Percentiles rank a stretch among this genome's conserved stretches.
Evolutionary conservation across 2,329 filamentous ascomycete genomes (phyloP).

Genomic region (Aureobasidium zeae): DNA sequence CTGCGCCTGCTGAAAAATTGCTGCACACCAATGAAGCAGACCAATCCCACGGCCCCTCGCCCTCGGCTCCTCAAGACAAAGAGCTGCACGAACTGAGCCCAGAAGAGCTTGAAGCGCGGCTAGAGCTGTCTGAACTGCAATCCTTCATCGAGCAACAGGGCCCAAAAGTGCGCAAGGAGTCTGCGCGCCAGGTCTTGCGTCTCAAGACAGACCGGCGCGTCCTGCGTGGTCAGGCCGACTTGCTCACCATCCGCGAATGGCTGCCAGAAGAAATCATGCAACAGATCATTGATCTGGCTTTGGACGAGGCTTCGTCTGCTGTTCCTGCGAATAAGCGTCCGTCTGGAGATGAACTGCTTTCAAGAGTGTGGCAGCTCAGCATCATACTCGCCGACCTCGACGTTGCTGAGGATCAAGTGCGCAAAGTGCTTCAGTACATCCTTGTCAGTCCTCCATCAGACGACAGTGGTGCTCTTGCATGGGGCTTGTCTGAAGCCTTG

Average conservation of each 20-base stretch:
- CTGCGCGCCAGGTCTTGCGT: constrained; percentile 63
- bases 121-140: constrained; percentile 87
- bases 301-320: constrained; percentile 43
- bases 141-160: constrained; percentile 76
- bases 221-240: constrained; percentile 67
- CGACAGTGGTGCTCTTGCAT: constrained; percentile 54
- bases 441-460: constrained; percentile 52
- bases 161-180: constrained; percentile 68
- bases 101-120: constrained; percentile 80
- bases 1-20: constrained; percentile 5
- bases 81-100: constrained; percentile 54
- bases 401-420: constrained; percentile 56
- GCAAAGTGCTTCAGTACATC: constrained; percentile 56
- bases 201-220: constrained; percentile 79
- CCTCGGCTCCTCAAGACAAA: constrained; percentile 8
- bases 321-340: constrained; percentile 12
- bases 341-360: constrained; percentile 67
- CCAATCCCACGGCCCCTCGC: background rate
- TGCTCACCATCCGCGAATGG: constrained; percentile 67
- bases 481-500: constrained; percentile 79
- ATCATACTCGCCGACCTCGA: constrained; percentile 59
- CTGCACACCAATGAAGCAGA: no score
- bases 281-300: constrained; percentile 63
- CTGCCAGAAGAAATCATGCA: constrained; percentile 70
- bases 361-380: constrained; percentile 77